phyloP scores from a whole-genome alignment of 2,329 filamentous ascomycete species.

The Leptographium flavum region DNA sequence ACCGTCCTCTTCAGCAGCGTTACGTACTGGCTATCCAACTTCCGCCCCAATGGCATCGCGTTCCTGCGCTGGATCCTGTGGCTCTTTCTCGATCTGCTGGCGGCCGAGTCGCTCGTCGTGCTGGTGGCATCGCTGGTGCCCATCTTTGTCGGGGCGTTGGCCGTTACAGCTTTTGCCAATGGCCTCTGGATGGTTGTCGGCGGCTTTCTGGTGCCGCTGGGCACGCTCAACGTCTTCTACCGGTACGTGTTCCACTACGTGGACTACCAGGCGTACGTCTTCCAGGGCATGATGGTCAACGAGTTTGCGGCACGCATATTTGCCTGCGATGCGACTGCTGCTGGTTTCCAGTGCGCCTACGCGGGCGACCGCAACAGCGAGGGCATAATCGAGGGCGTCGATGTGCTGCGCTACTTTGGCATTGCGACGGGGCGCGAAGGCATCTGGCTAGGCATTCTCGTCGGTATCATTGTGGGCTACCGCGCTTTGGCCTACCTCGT shows the following conservation, averaged over 20 bases:
- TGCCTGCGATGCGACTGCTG: conserved; percentile 27
- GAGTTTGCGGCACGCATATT: conserved; percentile 59
- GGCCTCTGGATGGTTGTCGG: conserved; percentile 81
- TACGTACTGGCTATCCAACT: conserved; percentile 69
- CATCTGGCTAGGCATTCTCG: conserved; percentile 62
- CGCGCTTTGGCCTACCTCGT: conserved; percentile 19
- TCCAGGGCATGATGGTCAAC: conserved; percentile 88
- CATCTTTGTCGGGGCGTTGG: conserved; percentile 66
- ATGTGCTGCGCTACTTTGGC: conserved; percentile 55
- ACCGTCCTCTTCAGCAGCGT: conserved; percentile 60
- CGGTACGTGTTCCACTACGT: conserved; percentile 81
- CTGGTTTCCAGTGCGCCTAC: conserved; percentile 56
- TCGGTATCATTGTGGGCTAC: conserved; percentile 64
- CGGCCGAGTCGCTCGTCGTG: conserved; percentile 71
- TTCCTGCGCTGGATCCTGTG: conserved; percentile 74
- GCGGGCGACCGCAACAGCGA: conserved; percentile 42
- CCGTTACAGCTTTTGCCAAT: conserved; percentile 72
- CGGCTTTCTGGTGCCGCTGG: conserved; percentile 65
- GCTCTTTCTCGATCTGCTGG: conserved; percentile 73
- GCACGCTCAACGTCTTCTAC: conserved; percentile 68
- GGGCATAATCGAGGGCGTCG: conserved; percentile 58
- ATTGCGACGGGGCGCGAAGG: conserved; percentile 50
- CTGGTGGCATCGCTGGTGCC: conserved; percentile 59
- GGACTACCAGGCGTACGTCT: conserved; percentile 77
- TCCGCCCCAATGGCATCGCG: conserved; percentile 45